Evolutionary conservation across 1,139 yeast species (phyloP).

Genomic region (Ogataea hybrid): DNA sequence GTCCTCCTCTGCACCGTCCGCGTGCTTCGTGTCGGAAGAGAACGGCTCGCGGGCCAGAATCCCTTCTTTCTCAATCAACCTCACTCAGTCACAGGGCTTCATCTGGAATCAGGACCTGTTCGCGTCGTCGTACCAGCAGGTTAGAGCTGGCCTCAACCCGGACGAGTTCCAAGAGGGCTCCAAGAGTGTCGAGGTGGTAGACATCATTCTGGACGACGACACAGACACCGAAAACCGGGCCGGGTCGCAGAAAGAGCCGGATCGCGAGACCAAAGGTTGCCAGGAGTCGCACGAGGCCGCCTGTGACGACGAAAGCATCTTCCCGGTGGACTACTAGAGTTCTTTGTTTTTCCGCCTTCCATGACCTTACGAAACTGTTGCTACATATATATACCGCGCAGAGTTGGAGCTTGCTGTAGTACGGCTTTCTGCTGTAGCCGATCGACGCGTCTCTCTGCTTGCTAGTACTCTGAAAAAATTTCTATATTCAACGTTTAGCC

Average conservation of each 20-base stretch:
- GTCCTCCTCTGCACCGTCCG: constrained; percentile 31
- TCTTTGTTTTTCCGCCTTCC: background rate
- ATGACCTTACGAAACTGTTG: background rate
- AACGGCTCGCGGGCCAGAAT: constrained; percentile 18
- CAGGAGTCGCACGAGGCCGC: background rate
- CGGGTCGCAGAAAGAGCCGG: background rate
- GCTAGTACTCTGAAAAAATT: constrained; percentile 2
- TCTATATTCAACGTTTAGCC: background rate
- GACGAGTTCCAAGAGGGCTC: constrained; percentile 22
- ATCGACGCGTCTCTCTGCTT: constrained; percentile 8
- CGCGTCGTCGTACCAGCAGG: constrained; percentile 66
- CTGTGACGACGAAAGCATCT: constrained; percentile 15
- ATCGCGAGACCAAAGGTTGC: background rate
- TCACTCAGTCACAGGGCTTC: constrained; percentile 71
- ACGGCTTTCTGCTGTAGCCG: background rate
- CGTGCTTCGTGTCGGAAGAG: constrained; percentile 37
- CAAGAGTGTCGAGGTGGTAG: constrained; percentile 46
- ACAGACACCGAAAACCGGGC: constrained; percentile 1
- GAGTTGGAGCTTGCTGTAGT: no score
- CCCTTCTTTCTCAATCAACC: constrained; percentile 38
- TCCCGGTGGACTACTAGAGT: constrained; percentile 15
- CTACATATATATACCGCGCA: constrained; percentile 1
- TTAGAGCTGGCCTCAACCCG: constrained; percentile 36
- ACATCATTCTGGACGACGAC: constrained; percentile 46
- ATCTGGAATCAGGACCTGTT: constrained; percentile 72